These are phyloP conservation scores for Teratosphaeria viscida DNA, from an alignment of 2,329 filamentous ascomycete genomes.

Conservation along the genomic window DNA sequence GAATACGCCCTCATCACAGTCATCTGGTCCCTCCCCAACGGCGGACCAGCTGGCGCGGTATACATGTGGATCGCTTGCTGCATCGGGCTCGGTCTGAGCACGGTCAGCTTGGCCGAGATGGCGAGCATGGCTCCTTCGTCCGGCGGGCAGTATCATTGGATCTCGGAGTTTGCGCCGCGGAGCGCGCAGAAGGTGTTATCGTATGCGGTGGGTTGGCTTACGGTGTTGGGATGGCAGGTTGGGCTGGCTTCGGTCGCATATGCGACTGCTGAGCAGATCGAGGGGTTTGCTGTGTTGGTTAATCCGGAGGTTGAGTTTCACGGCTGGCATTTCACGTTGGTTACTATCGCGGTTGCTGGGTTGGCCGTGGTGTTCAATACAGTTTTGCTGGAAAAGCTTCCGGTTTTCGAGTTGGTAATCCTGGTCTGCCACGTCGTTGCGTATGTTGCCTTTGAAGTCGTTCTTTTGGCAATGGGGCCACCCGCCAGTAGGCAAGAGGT, in stretches of 20 bases:
- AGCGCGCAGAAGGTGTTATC: constrained; percentile 31
- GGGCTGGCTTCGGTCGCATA: not conserved
- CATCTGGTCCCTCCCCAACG: not conserved
- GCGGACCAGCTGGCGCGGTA: not conserved
- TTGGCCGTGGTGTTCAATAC: not conserved
- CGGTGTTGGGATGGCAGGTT: constrained; percentile 1
- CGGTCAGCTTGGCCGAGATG: constrained; percentile 25
- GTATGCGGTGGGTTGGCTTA: constrained; percentile 20
- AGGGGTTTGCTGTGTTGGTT: not conserved
- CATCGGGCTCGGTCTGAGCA: constrained; percentile 25
- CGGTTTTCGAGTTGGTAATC: not conserved
- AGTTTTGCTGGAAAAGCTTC: not conserved
- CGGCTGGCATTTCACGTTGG: constrained; percentile 1
- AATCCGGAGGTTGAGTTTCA: not conserved
- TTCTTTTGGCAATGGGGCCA: not conserved
- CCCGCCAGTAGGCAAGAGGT: not conserved
- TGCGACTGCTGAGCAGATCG: not conserved
- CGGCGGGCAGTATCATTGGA: constrained; percentile 1
- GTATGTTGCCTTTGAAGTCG: not conserved
- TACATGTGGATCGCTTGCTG: not conserved
- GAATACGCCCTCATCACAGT: not conserved
- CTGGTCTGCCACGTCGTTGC: not conserved
- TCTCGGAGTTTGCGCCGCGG: constrained; percentile 20
- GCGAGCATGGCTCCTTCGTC: constrained; percentile 16
- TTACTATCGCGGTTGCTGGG: not conserved